Evolutionary conservation across 345 rosid species (phyloP), one percentile per base, ranked within the genome.

Genomic region (Aurinia saxatilis): DNA sequence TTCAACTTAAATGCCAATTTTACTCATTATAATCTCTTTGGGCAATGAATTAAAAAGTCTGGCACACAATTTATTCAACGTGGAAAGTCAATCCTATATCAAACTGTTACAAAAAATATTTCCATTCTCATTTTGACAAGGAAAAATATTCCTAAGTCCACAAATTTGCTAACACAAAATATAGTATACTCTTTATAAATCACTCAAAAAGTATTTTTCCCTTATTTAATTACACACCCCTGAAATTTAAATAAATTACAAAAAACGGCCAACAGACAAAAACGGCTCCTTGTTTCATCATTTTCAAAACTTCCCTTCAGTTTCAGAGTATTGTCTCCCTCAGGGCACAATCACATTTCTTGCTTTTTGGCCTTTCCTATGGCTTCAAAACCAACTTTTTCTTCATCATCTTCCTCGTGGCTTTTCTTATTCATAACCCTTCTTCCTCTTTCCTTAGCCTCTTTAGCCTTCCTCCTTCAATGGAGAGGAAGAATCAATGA

Each of bases 381-480:
- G 91, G 86, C 88, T 48, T 40, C 68, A 35, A 60, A 69, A 9
- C 56, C 68, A 10, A 53, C 57, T 8, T 13, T 54, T 7, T 34
- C 83, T 34, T 72, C 77, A 0, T 42, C 62, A 3, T 68, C n/a
- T n/a, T n/a, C n/a, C n/a, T n/a, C 72, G 0, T 78, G 84, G 23
- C 49, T 83, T 18, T 52, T 83, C 50, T 57, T 80, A 31, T 74
- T 86, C 3, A 27, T 84, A 6, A 84, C 90, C 55, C 46, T 86
- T 48, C 79, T 84, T 4, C 83, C 86, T 6, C 63, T 82, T 2
- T 67, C 84, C 12, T 73, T 87, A 6, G 88, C 90, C 9, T 76
- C 45, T 13, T 78, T 87, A 45, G 90, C 95, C 29, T 84, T 84
- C 53, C 17, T 82, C 60, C 85, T 84, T 31, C 95, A 84, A 73